Evolutionary conservation across 805 yeast species (phyloP).

Genomic region (Myxozyma monticola): DNA sequence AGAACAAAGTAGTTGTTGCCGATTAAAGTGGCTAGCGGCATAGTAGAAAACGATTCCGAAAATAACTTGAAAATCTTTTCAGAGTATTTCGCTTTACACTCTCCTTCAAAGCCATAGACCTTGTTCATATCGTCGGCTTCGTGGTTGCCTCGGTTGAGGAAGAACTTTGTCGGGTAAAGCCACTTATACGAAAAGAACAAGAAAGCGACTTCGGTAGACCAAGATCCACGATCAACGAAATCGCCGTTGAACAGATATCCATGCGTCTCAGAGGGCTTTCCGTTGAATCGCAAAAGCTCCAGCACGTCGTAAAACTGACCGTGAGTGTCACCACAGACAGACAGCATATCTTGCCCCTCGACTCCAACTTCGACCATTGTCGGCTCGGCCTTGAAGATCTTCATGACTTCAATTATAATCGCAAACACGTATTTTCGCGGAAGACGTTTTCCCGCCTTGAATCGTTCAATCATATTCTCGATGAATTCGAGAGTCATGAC

Average conservation of each 20-base stretch:
- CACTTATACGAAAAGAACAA: constrained; percentile 75
- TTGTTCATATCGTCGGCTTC: constrained; percentile 97
- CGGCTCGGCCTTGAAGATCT: constrained; percentile 63
- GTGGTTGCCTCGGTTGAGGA: constrained; percentile 90
- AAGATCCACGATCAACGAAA: constrained; percentile 95
- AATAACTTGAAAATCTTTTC: constrained; percentile 79
- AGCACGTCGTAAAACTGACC: constrained; percentile 93
- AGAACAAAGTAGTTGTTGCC: constrained; percentile 79
- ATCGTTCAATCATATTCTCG: constrained; percentile 62
- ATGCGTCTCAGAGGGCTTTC: constrained; percentile 65
- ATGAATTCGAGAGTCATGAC: constrained; percentile 58
- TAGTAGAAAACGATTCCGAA: constrained; percentile 77
- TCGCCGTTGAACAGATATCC: constrained; percentile 91
- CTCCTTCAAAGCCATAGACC: constrained; percentile 95
- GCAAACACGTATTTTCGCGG: constrained; percentile 85
- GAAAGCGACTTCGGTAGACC: constrained; percentile 96
- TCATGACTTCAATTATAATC: constrained; percentile 69
- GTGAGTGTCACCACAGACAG: constrained; percentile 97
- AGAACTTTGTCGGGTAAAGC: constrained; percentile 67
- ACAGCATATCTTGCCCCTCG: constrained; percentile 43
- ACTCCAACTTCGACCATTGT: constrained; percentile 70
- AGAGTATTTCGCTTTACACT: constrained; percentile 86
- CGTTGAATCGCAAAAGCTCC: constrained; percentile 73
- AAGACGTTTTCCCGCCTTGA: constrained; percentile 68
- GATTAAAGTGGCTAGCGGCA: constrained; percentile 83